A percentile compares a stretch with the other conserved stretches of the same genome.
Conservation (phyloP, 805 yeast genomes). For the Myxozyma lipomycoides region DNA sequence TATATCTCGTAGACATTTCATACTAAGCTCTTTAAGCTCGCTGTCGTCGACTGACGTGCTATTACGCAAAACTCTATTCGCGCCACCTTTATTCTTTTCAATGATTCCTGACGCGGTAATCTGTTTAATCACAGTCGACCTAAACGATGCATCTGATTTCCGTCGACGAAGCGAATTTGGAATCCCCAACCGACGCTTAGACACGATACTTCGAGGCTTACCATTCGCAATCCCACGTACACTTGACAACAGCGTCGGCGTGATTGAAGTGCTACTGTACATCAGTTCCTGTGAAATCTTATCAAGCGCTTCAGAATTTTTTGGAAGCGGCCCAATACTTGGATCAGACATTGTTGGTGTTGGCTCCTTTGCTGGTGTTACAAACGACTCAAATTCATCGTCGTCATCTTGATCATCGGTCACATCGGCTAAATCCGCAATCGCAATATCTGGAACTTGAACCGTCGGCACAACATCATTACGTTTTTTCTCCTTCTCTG, state of each 20-base stretch:
- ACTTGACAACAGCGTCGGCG: slow-evolving; percentile 17
- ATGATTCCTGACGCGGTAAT: slow-evolving; percentile 20
- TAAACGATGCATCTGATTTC: slow-evolving; percentile 19
- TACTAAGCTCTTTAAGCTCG: slow-evolving; percentile 21
- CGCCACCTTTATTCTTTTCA: slow-evolving; percentile 24
- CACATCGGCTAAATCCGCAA: slow-evolving; percentile 1
- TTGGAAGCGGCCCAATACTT: not conserved
- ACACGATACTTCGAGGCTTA: slow-evolving; percentile 10
- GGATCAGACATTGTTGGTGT: not conserved
- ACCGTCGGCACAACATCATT: slow-evolving; percentile 16
- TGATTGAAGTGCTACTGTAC: slow-evolving; percentile 5
- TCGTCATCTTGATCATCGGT: slow-evolving; percentile 6
- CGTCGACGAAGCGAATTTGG: slow-evolving; percentile 19
- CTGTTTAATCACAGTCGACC: slow-evolving; percentile 9
- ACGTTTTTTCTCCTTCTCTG: slow-evolving; percentile 22
- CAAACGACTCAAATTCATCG: not conserved
- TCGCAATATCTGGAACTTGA: slow-evolving; percentile 15
- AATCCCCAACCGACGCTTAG: slow-evolving; percentile 13
- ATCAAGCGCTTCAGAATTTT: slow-evolving; percentile 5
- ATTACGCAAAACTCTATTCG: slow-evolving; percentile 24
- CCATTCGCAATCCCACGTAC: slow-evolving; percentile 3
- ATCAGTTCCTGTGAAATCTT: slow-evolving; percentile 15
- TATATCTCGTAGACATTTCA: slow-evolving; percentile 24
- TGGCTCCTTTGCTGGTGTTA: not conserved
- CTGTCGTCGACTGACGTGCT: slow-evolving; percentile 23